Evolutionary conservation across 345 rosid species (phyloP).

Genomic region (Psidium guajava): DNA sequence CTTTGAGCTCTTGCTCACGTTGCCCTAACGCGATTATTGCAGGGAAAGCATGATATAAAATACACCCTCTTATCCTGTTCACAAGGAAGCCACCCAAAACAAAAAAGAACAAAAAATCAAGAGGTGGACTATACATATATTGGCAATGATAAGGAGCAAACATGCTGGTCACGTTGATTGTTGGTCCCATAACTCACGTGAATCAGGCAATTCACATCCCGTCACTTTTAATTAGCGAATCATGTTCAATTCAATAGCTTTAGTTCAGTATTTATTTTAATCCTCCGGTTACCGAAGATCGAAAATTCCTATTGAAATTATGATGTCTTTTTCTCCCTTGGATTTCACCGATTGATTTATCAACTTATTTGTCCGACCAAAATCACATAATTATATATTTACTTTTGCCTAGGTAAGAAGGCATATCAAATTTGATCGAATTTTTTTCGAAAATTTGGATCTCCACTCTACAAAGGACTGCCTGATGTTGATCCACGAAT

Average conservation of each 20-base stretch:
- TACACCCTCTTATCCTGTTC: not conserved
- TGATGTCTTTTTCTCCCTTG: not conserved
- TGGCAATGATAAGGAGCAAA: no score
- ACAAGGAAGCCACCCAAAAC: not conserved
- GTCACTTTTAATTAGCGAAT: no score
- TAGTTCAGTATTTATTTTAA: not conserved
- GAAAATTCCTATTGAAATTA: not conserved
- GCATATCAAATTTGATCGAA: not conserved
- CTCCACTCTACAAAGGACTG: not conserved
- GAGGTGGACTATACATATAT: not conserved
- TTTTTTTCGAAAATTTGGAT: not conserved
- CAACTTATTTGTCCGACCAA: not conserved
- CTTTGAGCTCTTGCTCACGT: not conserved
- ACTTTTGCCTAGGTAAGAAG: not conserved
- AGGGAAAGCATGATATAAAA: not conserved
- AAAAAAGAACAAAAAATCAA: not conserved
- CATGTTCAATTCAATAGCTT: not conserved
- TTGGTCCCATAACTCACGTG: no score
- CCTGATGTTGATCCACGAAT: not conserved
- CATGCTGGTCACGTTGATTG: no score
- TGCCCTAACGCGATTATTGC: not conserved
- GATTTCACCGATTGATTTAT: not conserved
- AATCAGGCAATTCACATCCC: no score
- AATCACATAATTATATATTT: not conserved
- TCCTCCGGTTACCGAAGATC: not conserved